Base-by-base conservation (phyloP, 1,139 yeast species). In the Debaryomyces sp. region DNA sequence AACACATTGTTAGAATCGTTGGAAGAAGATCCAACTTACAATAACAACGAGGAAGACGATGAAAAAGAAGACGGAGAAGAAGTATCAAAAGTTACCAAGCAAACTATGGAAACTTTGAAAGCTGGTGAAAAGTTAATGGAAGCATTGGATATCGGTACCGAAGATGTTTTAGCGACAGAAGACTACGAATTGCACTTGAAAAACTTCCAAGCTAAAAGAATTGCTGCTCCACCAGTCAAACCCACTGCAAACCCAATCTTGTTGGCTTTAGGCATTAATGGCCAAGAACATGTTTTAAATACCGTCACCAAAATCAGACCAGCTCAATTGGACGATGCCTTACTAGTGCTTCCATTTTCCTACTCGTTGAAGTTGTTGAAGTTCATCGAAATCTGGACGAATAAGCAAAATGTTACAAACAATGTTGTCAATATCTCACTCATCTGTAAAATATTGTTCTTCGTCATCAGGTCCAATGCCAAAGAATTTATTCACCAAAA, bases 41-140 rank as follows among this genome's bases (percentile, higher is more conserved):
- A 30, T 13, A 41, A 41, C 35, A 79, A 75, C 39, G 67, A 63
- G 23, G 77, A 75, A 6, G 72, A 67, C 1, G 77, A 69, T 2
- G 77, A 67, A 1, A 80, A 68, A 5, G 83, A 70, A 2, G 82
- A 71, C 8, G 81, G 73, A 6, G 85, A 81, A 46, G 87, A 81
- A 39, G 85, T 80, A 8, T 79, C 81, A 7, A 80, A 80, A 47
- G 97, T 91, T 10, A 80, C 84, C 41, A 86, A 86, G 57, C 97
- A 91, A 67, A 91, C 97, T 0, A 75, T 87, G 63, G 99, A 94
- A 61, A 88, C 97, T 1, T 78, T 94, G 60, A 94, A 94, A 67
- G 95, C 97, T 0, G 97, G 99, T 56, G 99, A 94, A 68, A 86
- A 85, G 59, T 71, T 94, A 45, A 86, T 91, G 81, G 99, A 94